Conservation (phyloP, 495 filamentous ascomycete species). For the Lasiosphaeriaceae sp. region DNA sequence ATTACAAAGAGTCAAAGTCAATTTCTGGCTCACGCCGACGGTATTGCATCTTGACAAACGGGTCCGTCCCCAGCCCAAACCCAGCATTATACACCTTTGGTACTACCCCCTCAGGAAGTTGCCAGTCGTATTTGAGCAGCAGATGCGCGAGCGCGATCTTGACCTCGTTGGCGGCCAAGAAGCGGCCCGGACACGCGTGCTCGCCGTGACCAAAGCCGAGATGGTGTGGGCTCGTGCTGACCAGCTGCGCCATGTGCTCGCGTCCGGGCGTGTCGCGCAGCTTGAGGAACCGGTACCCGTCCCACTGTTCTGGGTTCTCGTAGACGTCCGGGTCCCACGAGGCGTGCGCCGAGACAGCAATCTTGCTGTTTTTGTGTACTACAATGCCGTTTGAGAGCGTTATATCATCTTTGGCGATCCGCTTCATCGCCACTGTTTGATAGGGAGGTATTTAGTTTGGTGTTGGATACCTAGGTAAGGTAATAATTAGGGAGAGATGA, state of each 20-base stretch:
- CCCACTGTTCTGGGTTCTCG: conserved; percentile 39
- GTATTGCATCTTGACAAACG: conserved; percentile 15
- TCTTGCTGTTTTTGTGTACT: conserved; percentile 44
- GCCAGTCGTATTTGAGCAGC: conserved; percentile 37
- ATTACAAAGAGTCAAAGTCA: background rate
- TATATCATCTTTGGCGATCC: conserved; percentile 33
- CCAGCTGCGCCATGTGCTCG: conserved; percentile 42
- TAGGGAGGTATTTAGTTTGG: background rate
- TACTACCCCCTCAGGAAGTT: conserved; percentile 14
- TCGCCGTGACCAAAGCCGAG: conserved; percentile 37
- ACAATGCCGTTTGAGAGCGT: conserved; percentile 45
- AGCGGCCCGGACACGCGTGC: conserved; percentile 40
- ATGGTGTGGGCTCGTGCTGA: conserved; percentile 38
- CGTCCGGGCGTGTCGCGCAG: conserved; percentile 35
- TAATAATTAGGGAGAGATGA: background rate
- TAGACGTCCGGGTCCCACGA: conserved; percentile 42
- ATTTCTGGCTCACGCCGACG: conserved; percentile 7
- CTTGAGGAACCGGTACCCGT: conserved; percentile 45
- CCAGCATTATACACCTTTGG: conserved; percentile 2
- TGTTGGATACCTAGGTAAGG: background rate
- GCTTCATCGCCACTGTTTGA: conserved; percentile 38
- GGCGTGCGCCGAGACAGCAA: conserved; percentile 30
- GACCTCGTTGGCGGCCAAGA: conserved; percentile 38
- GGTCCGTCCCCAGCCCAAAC: conserved; percentile 10
- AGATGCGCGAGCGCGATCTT: conserved; percentile 34